phyloP scores from a whole-genome alignment of 306 rosid genomes.

The Vigna unguiculata region DNA sequence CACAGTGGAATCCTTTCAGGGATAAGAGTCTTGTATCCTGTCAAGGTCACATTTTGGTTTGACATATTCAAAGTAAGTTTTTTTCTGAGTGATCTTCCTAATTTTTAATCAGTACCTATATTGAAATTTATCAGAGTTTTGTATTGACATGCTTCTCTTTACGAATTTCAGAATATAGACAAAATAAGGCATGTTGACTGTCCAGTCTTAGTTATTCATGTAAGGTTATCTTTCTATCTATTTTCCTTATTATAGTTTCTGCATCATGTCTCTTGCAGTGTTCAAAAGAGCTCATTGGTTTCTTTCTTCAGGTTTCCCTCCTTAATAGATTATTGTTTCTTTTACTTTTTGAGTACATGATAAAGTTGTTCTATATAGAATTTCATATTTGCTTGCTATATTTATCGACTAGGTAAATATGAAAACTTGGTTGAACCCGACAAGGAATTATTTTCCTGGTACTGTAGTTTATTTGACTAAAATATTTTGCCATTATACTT shows the following conservation, averaged over 20 bases:
- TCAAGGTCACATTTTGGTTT: slow-evolving; percentile 94
- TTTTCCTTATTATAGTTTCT: slow-evolving; percentile 12
- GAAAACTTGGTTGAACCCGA: slow-evolving; percentile 14
- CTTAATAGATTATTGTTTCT: slow-evolving; percentile 4
- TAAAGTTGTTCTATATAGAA: not conserved
- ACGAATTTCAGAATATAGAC: slow-evolving; percentile 80
- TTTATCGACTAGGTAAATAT: slow-evolving; percentile 5
- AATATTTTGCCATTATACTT: not conserved
- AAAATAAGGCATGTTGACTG: slow-evolving; percentile 84
- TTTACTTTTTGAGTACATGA: not conserved
- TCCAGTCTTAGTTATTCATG: slow-evolving; percentile 92
- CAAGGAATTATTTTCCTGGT: not conserved
- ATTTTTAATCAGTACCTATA: slow-evolving; percentile 1
- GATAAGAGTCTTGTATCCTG: slow-evolving; percentile 88
- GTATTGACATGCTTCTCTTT: slow-evolving; percentile 46
- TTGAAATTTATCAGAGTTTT: slow-evolving; percentile 23
- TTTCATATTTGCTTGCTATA: not conserved
- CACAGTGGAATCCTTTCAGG: slow-evolving; percentile 99
- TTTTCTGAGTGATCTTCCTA: slow-evolving; percentile 6
- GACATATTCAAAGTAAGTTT: slow-evolving; percentile 92
- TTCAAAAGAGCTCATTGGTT: not conserved
- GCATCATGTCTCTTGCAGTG: slow-evolving; percentile 31
- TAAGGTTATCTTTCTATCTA: slow-evolving; percentile 53
- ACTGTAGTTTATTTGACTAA: not conserved
- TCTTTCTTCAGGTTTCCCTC: slow-evolving; percentile 17